phyloP scores from a whole-genome alignment of 169 alveolate species.

The Plasmodium vivax region DNA sequence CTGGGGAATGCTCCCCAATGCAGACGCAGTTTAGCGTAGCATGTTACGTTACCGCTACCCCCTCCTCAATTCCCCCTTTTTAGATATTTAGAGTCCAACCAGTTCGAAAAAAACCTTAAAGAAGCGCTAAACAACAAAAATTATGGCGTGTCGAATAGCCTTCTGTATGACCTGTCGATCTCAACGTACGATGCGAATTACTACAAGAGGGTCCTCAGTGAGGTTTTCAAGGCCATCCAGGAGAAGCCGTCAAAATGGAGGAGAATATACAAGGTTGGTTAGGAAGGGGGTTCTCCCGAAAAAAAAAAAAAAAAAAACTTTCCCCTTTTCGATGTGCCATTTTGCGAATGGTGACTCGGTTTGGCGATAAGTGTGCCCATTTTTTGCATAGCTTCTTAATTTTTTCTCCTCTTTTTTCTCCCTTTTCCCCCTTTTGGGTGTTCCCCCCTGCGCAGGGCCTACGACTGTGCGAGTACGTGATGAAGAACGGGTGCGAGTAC shows the following conservation, averaged over 20 bases:
- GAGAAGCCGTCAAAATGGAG: slow-evolving; percentile 72
- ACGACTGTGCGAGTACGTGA: slow-evolving; percentile 50
- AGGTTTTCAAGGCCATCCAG: slow-evolving; percentile 66
- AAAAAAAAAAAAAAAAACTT: background rate
- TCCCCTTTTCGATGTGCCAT: background rate
- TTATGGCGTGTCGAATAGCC: slow-evolving; percentile 71
- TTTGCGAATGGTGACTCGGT: background rate
- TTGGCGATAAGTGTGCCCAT: background rate
- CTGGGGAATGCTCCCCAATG: background rate
- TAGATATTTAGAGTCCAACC: slow-evolving; percentile 72
- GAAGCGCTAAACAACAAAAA: slow-evolving; percentile 67
- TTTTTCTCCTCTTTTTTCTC: background rate
- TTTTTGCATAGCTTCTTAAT: background rate
- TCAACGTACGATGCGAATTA: slow-evolving; percentile 67
- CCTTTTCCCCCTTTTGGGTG: background rate
- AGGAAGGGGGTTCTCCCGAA: background rate
- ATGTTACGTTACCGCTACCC: background rate
- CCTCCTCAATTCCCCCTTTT: background rate
- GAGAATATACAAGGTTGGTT: slow-evolving; percentile 54
- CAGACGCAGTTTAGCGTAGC: background rate
- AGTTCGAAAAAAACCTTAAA: slow-evolving; percentile 60
- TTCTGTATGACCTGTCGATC: slow-evolving; percentile 49
- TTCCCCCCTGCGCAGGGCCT: slow-evolving; percentile 11
- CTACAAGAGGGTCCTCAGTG: slow-evolving; percentile 41
- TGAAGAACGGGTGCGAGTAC: slow-evolving; percentile 72